Conservation (phyloP, 371 early-diverging fungal species). For the Dentiscutata heterogama region DNA sequence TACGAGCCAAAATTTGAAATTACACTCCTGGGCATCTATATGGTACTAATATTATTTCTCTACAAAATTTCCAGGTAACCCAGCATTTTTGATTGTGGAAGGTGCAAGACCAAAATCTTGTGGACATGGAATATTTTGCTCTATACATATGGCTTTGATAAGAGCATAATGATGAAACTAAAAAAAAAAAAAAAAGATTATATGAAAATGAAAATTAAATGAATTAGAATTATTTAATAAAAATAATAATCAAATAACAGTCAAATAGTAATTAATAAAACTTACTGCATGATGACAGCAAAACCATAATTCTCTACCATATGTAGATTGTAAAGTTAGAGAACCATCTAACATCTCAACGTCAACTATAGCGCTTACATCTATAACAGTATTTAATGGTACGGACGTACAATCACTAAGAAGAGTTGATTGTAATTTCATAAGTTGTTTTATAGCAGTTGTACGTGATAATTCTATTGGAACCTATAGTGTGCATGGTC, state of each 20-base stretch:
- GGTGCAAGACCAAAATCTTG: conserved; percentile 56
- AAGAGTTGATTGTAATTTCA: conserved; percentile 28
- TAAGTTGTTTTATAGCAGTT: conserved; percentile 40
- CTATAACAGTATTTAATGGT: conserved; percentile 14
- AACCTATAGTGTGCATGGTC: not conserved
- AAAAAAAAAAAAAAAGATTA: not conserved
- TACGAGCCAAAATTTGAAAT: too few species aligned
- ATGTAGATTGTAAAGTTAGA: conserved; percentile 43
- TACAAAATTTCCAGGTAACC: too few species aligned
- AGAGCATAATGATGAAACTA: conserved; percentile 58
- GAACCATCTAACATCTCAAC: not conserved
- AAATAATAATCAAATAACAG: not conserved
- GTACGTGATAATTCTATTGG: conserved; percentile 39
- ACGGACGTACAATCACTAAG: not conserved
- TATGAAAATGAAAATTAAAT: not conserved
- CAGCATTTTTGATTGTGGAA: conserved; percentile 48
- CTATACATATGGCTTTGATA: conserved; percentile 53
- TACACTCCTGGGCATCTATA: too few species aligned
- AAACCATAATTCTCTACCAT: conserved; percentile 57
- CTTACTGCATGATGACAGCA: conserved; percentile 51
- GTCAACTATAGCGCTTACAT: conserved; percentile 31
- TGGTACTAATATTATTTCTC: too few species aligned
- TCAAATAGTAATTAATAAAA: not conserved
- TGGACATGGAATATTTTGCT: conserved; percentile 48
- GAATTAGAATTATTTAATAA: not conserved